Conservation (phyloP, 352 stramenopile genomes). For the Phytophthora hybrid region DNA sequence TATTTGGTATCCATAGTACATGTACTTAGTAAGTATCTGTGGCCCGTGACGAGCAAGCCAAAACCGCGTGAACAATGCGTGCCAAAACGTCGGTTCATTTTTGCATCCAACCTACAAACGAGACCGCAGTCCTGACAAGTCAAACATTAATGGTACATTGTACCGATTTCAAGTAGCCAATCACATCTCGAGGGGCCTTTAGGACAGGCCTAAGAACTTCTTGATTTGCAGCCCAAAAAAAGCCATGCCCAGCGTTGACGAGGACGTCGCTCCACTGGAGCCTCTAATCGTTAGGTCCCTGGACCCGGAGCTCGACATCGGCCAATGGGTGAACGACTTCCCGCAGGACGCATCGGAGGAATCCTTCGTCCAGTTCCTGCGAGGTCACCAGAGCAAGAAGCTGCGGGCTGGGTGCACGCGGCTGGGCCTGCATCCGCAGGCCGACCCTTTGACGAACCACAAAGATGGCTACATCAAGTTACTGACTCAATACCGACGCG, state of each 20-base stretch:
- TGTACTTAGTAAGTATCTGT: too few relatives aligned
- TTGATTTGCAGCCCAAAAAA: too few relatives aligned
- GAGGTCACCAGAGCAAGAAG: slow-evolving; percentile 13
- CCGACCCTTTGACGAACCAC: slow-evolving; percentile 17
- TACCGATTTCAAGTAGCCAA: not conserved
- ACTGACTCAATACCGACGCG: slow-evolving; percentile 18
- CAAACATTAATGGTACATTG: not conserved
- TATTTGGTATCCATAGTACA: too few relatives aligned
- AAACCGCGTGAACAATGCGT: too few relatives aligned
- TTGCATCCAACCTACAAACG: too few relatives aligned
- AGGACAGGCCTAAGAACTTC: not conserved
- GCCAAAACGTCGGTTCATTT: too few relatives aligned
- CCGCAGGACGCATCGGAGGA: slow-evolving; percentile 19
- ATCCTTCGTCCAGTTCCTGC: slow-evolving; percentile 1
- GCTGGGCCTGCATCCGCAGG: slow-evolving; percentile 25
- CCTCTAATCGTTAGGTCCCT: not conserved
- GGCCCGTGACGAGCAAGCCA: too few relatives aligned
- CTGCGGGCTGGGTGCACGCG: slow-evolving; percentile 17
- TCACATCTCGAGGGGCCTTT: not conserved
- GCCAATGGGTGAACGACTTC: slow-evolving; percentile 10
- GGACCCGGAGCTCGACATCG: not conserved
- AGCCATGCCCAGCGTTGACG: slow-evolving; percentile 4
- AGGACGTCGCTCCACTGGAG: not conserved
- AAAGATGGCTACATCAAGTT: slow-evolving; percentile 27
- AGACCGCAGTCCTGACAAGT: too few relatives aligned